These are phyloP conservation scores for Salix suchowensis DNA, from an alignment of 345 rosid species.

Conservation along the genomic window DNA sequence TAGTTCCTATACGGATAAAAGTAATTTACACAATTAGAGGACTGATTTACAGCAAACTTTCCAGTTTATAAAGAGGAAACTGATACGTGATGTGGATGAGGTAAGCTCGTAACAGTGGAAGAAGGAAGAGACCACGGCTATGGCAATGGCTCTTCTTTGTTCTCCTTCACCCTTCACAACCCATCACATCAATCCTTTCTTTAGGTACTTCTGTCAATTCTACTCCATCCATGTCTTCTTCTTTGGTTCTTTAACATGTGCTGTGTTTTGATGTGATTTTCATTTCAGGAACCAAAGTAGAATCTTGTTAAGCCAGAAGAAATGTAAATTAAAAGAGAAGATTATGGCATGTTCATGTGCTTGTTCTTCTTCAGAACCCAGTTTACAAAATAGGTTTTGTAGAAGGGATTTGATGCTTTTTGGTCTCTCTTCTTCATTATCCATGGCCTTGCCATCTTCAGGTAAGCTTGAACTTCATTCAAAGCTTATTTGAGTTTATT, in stretches of 20 bases:
- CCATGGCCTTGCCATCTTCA: conserved; percentile 41
- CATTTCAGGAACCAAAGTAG: conserved; percentile 33
- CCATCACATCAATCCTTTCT: not conserved
- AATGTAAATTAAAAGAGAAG: conserved; percentile 32
- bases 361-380: conserved; percentile 25
- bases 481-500: not conserved
- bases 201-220: not conserved
- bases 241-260: no score
- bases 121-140: not conserved
- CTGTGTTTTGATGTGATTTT: not conserved
- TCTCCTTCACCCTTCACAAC: not conserved
- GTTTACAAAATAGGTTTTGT: conserved; percentile 30
- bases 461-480: conserved; percentile 30
- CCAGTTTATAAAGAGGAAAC: not conserved
- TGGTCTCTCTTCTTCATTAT: conserved; percentile 58
- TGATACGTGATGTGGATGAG: not conserved
- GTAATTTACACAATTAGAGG: no score
- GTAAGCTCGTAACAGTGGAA: not conserved
- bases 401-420: conserved; percentile 67
- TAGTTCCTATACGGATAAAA: no score
- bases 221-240: no score
- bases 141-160: conserved; percentile 13
- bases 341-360: conserved; percentile 29
- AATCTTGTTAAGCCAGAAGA: conserved; percentile 33
- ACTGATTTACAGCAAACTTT: no score